phyloP scores from a whole-genome alignment of 2,329 filamentous ascomycete species.

The Colletotrichum sojae region DNA sequence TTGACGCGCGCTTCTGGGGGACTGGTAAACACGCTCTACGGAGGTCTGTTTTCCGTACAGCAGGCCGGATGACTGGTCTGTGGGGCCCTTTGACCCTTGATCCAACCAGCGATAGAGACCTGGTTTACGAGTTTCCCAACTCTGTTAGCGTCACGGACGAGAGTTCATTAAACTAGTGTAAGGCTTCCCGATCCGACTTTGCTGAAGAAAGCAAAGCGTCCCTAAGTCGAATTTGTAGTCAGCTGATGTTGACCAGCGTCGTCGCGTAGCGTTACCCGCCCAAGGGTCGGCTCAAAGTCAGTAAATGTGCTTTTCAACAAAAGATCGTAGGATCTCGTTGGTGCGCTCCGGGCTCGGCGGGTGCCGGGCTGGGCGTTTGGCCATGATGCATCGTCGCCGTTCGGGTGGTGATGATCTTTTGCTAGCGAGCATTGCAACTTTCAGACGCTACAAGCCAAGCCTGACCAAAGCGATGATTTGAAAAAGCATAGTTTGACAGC shows the following conservation, averaged over 20 bases:
- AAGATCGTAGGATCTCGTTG: too few species aligned
- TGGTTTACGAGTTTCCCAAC: neutral
- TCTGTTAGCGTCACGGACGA: constrained; percentile 11
- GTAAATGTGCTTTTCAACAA: too few species aligned
- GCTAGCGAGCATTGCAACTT: neutral
- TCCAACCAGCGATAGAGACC: neutral
- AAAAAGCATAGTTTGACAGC: neutral
- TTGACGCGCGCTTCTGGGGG: too few species aligned
- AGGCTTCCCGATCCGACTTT: constrained; percentile 9
- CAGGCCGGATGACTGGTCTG: neutral
- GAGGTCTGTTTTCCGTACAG: neutral
- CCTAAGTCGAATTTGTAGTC: neutral
- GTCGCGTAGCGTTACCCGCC: neutral
- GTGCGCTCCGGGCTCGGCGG: neutral
- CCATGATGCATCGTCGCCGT: neutral
- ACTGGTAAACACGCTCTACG: too few species aligned
- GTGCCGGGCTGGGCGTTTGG: neutral
- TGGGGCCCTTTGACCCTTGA: neutral
- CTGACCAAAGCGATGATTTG: neutral
- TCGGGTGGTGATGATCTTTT: constrained; percentile 1
- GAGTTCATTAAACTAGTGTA: neutral
- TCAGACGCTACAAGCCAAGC: neutral
- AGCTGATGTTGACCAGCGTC: too few species aligned
- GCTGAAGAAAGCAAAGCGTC: constrained; percentile 15
- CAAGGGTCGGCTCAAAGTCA: neutral